Evolutionary conservation across 371 early-diverging fungal genomes (phyloP).

Genomic region (Syncephalastrum sp.): DNA sequence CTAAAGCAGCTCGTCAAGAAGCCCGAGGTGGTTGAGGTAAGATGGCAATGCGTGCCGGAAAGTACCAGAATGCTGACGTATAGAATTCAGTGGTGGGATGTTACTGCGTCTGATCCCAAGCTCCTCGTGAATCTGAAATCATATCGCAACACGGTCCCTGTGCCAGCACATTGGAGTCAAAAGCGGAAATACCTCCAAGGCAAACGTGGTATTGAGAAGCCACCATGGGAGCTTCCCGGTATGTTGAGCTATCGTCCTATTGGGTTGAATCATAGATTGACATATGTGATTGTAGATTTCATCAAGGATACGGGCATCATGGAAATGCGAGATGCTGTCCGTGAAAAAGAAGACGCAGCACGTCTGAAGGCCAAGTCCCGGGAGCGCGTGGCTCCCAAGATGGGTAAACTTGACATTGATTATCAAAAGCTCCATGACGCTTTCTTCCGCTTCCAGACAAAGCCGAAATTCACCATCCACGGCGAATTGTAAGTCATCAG

Average conservation of each 20-base stretch:
- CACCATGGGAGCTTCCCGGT: conserved; percentile 93
- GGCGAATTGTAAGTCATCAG: conserved; percentile 76
- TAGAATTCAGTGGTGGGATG: conserved; percentile 82
- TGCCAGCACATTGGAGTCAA: conserved; percentile 95
- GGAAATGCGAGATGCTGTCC: conserved; percentile 90
- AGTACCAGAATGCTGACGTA: neutral
- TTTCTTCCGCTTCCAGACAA: conserved; percentile 94
- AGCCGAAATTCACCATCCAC: conserved; percentile 78
- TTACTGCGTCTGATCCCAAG: conserved; percentile 87
- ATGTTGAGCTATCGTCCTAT: conserved; percentile 3
- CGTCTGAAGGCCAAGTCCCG: conserved; percentile 84
- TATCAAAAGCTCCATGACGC: conserved; percentile 97
- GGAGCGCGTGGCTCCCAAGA: conserved; percentile 90
- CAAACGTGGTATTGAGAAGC: conserved; percentile 94
- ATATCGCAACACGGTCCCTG: conserved; percentile 91
- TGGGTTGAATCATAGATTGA: neutral
- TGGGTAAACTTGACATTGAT: conserved; percentile 95
- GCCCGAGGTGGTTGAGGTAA: conserved; percentile 95
- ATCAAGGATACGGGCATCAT: conserved; percentile 97
- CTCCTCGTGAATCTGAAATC: conserved; percentile 91
- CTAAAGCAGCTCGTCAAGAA: conserved; percentile 88
- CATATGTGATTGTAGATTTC: conserved; percentile 60
- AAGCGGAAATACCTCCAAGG: conserved; percentile 95
- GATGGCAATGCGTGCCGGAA: neutral
- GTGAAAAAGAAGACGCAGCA: conserved; percentile 79